Percentiles rank a stretch among this genome's conserved stretches.
These are phyloP conservation scores for Anisodus tanguticus DNA, from an alignment of 257 asterid species.

Conservation along the genomic window DNA sequence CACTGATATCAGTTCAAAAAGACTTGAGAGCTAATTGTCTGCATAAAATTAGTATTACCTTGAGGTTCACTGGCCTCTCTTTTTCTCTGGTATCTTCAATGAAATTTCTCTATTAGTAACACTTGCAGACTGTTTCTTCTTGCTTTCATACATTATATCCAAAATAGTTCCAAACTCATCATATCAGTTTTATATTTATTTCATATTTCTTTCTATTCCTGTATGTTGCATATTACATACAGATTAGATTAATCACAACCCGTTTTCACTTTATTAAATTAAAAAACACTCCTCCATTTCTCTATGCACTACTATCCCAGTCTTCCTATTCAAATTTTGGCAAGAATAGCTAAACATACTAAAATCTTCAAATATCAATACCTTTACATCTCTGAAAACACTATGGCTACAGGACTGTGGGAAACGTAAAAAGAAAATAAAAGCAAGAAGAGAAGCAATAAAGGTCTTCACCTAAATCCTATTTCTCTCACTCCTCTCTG, in stretches of 20 bases:
- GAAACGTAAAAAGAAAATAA: neutral
- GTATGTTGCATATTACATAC: too few species aligned
- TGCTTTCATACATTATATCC: too few species aligned
- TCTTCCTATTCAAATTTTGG: neutral
- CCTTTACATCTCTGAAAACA: neutral
- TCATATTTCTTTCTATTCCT: neutral
- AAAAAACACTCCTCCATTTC: neutral
- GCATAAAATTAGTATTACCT: neutral
- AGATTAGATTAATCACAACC: neutral
- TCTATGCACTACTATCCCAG: neutral
- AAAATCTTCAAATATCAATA: neutral
- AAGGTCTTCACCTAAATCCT: neutral
- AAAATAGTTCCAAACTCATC: neutral
- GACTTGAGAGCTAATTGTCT: neutral
- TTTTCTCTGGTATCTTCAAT: neutral
- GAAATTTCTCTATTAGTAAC: neutral
- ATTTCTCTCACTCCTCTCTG: neutral
- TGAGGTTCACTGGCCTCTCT: neutral
- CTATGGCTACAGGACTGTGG: neutral
- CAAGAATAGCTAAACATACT: neutral
- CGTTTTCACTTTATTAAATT: too few species aligned
- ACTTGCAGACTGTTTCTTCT: too few species aligned
- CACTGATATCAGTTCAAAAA: neutral
- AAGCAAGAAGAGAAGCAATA: neutral
- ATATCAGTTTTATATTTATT: neutral